Evolutionary conservation across 345 rosid species (phyloP), one percentile per base, ranked within the genome.

Genomic region (Lepidium didymum): DNA sequence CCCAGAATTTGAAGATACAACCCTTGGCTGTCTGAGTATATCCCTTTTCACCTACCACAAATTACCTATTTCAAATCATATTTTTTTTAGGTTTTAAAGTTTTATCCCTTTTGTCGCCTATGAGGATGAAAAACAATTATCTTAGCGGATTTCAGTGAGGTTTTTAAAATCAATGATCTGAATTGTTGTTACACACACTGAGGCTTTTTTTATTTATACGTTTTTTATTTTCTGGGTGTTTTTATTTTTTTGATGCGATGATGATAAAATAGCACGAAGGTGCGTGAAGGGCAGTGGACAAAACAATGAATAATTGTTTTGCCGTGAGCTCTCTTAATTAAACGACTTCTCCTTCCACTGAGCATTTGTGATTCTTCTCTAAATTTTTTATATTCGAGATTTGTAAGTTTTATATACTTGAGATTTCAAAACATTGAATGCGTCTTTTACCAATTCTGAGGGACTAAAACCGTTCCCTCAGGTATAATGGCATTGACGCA

Each of bases 11-110:
- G 99, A 94, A 77, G 96, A 94, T 62, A 79, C 46, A 86, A 77
- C 97, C 99, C 99, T 94, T 91, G 96, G 99, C 99, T 94, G 97
- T 91, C 97, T 94, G 97, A 94, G 97, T 90, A 83, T 64, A 81
- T 67, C 42, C 66, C 29, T 65, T 56, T 38, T 23, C n/a, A 5
- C 61, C n/a, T 14, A 33, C 27, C 13, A 7, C 6, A 0, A 15
- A 14, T 11, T 18, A 8, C 11, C 0, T 2, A 4, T 9, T 21
- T 6, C 0, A 0, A 23, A 5, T 3, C 14, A 0, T 1, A 1
- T 7, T 13, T 1, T 16, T 7, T 10, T 45, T 1, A 1, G 3
- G 31, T 27, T 27, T 25, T 25, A 5, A 29, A 29, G 0, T 9
- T 11, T 41, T 7, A 1, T 19, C 0, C 4, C n/a, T 21, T 12